Evolutionary conservation across 805 yeast species (phyloP), one percentile per base, ranked within the genome.

Genomic region (Pichia eremophila): DNA sequence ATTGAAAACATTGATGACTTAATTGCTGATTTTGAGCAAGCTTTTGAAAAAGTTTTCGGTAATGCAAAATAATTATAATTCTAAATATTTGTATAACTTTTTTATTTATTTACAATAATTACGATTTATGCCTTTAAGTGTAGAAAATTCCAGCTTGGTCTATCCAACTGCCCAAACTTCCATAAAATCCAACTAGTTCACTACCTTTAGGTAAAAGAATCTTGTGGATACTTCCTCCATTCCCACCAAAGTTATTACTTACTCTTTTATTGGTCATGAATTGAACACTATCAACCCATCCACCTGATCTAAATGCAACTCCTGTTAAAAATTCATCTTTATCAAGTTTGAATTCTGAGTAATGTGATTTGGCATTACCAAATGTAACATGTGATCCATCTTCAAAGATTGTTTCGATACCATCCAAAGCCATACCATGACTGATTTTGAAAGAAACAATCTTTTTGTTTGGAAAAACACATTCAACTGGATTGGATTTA

Each of bases 1-100:
- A 83, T 88, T 46, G 98, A 90, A 71, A 81, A 78, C 65, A 84
- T 89, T 60, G 95, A 89, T 55, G 98, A 91, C 63, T 79, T 91
- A 58, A 85, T 89, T 66, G 87, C 70, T 17, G 98, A 91, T 66
- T 82, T 89, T 58, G 89, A 88, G 60, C 89, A 86, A 68, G 77
- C 97, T 35, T 86, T 93, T 70, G 75, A 77, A 59, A 68, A 67
- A 42, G 85, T 82, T 41, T 83, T 73, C 58, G 60, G 45, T 34
- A 45, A 52, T 27, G 25, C 41, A 40, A 38, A 32, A 18, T 31
- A 45, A 35, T 34, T 25, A 39, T 17, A 12, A n/a, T 22, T 22
- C 25, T 22, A 22, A 22, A 22, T 22, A 22, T 22, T 22, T 22
- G 6, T 22, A 22, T 22, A 2, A 36, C 8, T 18, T n/a, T 9